These are phyloP conservation scores for Marchantia paleacea DNA, from an alignment of 225 moss, liverwort and hornwort genomes.

Conservation along the genomic window DNA sequence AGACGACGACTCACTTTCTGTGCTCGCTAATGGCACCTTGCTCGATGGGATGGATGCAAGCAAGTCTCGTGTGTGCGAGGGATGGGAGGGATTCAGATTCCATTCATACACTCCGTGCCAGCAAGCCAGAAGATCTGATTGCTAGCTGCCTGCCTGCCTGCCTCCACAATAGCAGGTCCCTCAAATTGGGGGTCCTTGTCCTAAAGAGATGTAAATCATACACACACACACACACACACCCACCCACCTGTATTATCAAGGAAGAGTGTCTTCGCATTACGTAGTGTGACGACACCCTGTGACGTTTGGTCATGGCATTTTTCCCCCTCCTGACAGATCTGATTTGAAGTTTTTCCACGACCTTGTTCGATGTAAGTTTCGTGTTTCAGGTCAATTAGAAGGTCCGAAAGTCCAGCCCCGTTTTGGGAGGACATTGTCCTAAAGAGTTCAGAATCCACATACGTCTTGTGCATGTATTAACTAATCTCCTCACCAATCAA, in stretches of 20 bases:
- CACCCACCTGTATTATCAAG: too few species aligned
- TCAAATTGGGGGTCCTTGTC: slow-evolving; percentile 11
- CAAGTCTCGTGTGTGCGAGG: not conserved
- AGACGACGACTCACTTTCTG: not conserved
- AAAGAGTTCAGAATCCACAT: not conserved
- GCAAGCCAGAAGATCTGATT: not conserved
- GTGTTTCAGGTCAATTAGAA: not conserved
- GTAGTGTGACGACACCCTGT: too few species aligned
- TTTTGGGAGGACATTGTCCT: slow-evolving; percentile 8
- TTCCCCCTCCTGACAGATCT: too few species aligned
- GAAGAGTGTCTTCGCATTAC: too few species aligned
- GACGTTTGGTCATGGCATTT: too few species aligned
- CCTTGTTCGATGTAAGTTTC: not conserved
- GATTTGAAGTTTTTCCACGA: too few species aligned
- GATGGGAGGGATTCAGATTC: not conserved
- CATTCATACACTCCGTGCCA: not conserved
- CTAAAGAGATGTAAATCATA: not conserved
- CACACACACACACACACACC: too few species aligned
- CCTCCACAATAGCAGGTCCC: slow-evolving; percentile 7
- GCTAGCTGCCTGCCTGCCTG: not conserved
- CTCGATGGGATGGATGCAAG: not conserved
- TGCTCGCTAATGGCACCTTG: not conserved
- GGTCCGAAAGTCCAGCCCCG: not conserved
- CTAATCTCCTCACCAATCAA: not conserved
- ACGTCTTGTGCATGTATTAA: not conserved